These are phyloP conservation scores for Prinsepia uniflora DNA, from an alignment of 306 rosid species.

Conservation along the genomic window DNA sequence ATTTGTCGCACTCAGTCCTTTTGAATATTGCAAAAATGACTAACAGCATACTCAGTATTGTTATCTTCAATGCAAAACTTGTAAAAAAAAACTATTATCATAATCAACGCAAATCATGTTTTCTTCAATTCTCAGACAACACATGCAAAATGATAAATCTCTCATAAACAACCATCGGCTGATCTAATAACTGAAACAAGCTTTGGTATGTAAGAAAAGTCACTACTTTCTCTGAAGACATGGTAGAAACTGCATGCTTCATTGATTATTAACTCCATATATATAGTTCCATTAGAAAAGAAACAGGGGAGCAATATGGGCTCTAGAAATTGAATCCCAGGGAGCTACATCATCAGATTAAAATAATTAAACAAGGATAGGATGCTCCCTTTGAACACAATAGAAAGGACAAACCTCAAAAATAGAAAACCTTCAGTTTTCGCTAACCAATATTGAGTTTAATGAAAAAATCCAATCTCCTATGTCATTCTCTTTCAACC, in stretches of 20 bases:
- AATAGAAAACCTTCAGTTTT: neutral
- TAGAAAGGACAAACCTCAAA: neutral
- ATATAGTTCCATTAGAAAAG: neutral
- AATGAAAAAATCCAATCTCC: neutral
- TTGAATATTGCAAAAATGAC: neutral
- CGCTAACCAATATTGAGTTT: neutral
- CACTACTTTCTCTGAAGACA: neutral
- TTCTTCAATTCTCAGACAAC: neutral
- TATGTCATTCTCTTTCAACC: neutral
- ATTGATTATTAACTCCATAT: neutral
- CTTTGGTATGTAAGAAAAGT: neutral
- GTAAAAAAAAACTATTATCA: too few relatives aligned
- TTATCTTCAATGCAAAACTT: neutral
- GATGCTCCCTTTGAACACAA: neutral
- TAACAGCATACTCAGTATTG: neutral
- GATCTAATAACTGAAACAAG: neutral
- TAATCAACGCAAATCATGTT: neutral
- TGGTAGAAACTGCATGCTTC: neutral
- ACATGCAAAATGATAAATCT: neutral
- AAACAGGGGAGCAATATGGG: neutral
- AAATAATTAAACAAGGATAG: neutral
- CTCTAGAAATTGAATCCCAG: neutral
- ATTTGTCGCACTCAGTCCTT: neutral
- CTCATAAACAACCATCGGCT: neutral
- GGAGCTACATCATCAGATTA: neutral